Conservation (phyloP, 345 rosid species). For the Noccaea caerulescens region DNA sequence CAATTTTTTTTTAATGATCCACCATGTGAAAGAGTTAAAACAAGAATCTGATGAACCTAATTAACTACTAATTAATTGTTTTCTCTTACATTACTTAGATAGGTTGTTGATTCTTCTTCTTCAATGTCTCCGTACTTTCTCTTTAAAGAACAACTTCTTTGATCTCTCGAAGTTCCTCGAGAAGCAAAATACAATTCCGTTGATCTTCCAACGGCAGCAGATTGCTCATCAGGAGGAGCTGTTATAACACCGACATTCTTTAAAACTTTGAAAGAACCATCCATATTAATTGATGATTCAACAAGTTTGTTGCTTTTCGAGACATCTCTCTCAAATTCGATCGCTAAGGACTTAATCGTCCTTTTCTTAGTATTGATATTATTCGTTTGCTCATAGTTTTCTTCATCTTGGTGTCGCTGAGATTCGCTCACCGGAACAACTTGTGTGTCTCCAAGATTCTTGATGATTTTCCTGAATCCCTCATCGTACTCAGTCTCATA, state of each 20-base stretch:
- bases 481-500: slow-evolving; percentile 39
- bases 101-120: slow-evolving; percentile 39
- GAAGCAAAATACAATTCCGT: slow-evolving; percentile 34
- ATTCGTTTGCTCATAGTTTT: neutral
- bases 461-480: slow-evolving; percentile 29
- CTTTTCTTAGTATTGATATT: neutral
- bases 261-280: slow-evolving; percentile 10
- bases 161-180: slow-evolving; percentile 33
- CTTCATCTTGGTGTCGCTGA: slow-evolving; percentile 8
- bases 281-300: slow-evolving; percentile 17
- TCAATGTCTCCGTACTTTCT: slow-evolving; percentile 34
- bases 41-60: neutral
- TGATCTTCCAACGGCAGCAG: slow-evolving; percentile 52
- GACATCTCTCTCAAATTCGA: slow-evolving; percentile 1
- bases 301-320: slow-evolving; percentile 2
- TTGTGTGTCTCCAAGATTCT: slow-evolving; percentile 38
- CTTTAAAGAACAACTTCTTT: slow-evolving; percentile 14
- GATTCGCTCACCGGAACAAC: slow-evolving; percentile 43
- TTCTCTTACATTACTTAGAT: slow-evolving; percentile 35
- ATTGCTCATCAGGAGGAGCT: slow-evolving; percentile 60
- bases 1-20: neutral
- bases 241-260: slow-evolving; percentile 19
- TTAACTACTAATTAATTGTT: neutral
- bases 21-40: slow-evolving; percentile 14
- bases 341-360: slow-evolving; percentile 10